phyloP scores from a whole-genome alignment of 2,329 filamentous ascomycete genomes.

The Fusarium oxysporum region DNA sequence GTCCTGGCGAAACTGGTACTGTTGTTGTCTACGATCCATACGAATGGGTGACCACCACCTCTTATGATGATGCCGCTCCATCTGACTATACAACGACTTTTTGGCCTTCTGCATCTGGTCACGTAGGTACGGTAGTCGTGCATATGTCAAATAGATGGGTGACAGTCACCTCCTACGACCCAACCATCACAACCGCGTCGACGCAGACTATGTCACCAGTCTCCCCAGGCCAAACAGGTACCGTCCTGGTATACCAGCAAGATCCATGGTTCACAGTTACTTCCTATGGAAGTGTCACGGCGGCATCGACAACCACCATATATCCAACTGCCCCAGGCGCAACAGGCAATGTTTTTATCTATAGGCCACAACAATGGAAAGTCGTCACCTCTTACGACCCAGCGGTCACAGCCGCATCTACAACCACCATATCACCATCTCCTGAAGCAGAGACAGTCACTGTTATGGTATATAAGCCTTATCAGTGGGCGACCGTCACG shows the following conservation, averaged over 20 bases:
- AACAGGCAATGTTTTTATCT: background rate
- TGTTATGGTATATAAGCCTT: background rate
- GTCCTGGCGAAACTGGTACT: background rate
- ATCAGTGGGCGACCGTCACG: background rate
- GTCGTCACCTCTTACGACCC: background rate
- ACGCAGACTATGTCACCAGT: background rate
- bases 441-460: background rate
- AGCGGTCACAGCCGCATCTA: background rate
- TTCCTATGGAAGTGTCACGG: background rate
- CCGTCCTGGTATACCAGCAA: background rate
- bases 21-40: background rate
- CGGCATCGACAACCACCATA: accelerated
- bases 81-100: background rate
- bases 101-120: background rate
- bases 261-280: background rate
- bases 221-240: background rate
- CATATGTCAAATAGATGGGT: background rate
- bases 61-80: background rate
- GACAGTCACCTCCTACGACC: background rate
- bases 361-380: background rate
- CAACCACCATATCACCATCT: background rate
- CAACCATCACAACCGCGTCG: background rate
- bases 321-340: background rate
- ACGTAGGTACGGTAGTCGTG: background rate
- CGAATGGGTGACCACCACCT: background rate